Base-by-base conservation (phyloP, 2,329 filamentous ascomycete species). In the Penicillium olsonii region DNA sequence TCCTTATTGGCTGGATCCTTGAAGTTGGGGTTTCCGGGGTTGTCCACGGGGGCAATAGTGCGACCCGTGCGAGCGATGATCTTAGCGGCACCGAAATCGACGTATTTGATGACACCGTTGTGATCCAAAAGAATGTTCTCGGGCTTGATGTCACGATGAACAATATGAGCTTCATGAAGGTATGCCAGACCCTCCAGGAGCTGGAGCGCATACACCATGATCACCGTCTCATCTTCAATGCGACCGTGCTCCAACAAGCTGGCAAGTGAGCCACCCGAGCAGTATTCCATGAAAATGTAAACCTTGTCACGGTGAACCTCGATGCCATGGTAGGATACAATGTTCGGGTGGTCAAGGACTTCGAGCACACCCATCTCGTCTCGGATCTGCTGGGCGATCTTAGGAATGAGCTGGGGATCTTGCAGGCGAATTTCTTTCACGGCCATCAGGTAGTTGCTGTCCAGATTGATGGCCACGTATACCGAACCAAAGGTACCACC, bases 231-330 rank as follows among this genome's bases (percentile, higher is more conserved):
- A 66, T 97, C 95, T 75, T 96, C 94, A 56, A 99, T 96, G 34
- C 94, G 88, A 11, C 94, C 94, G 66, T 99, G 92, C 69, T 99
- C 94, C 35, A 99, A 78, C 44, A 99, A 76, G 42, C 84, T 88
- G 35, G 94, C 92, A 41, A 99, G 79, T 14, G 92, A 97, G 17
- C 94, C 94, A 43, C 94, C 92, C 4, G 91, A 95, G 71, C 94
- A 99, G 72, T 95, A 97, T 71, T 99, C 94, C 94, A 99, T 99
- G 69, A 99, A 99, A 60, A 99, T 96, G 72, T 97, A 99, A n/a
- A 99, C 94, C 67, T 96, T 94, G 78, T 99, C 94, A 55, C 94
- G 84, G 72, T 99, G 94, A 2, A 96, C 94, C 71, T 99, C 94
- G 64, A 99, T 97, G 50, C 94, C 94, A 66, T 94, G 94, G 73